A percentile compares a stretch with the other conserved stretches of the same genome.
Evolutionary conservation across 2,329 filamentous ascomycete genomes (phyloP).

Genomic region (Scleromitrula shiraiana): DNA sequence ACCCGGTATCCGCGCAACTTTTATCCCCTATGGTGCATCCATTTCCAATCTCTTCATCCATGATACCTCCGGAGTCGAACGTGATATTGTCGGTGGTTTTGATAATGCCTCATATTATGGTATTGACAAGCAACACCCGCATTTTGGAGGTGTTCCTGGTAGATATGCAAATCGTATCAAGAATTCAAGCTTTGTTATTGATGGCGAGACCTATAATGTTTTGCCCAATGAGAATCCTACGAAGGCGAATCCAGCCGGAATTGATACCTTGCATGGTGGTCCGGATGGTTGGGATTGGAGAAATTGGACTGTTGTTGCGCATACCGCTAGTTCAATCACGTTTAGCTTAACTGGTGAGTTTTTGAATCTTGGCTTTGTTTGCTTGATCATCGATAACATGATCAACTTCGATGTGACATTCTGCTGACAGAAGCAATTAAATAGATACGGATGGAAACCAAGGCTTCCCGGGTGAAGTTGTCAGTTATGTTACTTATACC

Average conservation of each 20-base stretch:
- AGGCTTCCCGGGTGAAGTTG: constrained; percentile 72
- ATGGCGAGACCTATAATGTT: constrained; percentile 52
- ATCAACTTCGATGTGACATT: background rate
- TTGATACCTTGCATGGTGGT: constrained; percentile 62
- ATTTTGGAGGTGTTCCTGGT: constrained; percentile 65
- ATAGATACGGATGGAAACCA: constrained; percentile 58
- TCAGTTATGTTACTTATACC: constrained; percentile 67
- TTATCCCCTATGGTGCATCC: constrained; percentile 68
- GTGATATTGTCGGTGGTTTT: constrained; percentile 66
- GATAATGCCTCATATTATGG: constrained; percentile 68
- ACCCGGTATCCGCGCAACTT: constrained; percentile 57
- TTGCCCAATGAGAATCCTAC: constrained; percentile 56
- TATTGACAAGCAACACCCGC: constrained; percentile 56
- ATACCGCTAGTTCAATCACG: constrained; percentile 59
- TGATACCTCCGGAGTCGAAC: constrained; percentile 58
- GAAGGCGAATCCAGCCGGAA: constrained; percentile 40
- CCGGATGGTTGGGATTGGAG: constrained; percentile 59
- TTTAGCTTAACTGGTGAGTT: constrained; percentile 55
- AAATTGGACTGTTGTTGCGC: constrained; percentile 67
- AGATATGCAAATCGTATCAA: constrained; percentile 77
- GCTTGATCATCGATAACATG: background rate
- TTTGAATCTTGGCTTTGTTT: background rate
- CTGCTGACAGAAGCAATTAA: background rate
- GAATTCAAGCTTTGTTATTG: constrained; percentile 65
- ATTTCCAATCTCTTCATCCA: constrained; percentile 64